phyloP scores from a whole-genome alignment of 1,284 basidiomycete species.

The Pseudozyma thailandica region DNA sequence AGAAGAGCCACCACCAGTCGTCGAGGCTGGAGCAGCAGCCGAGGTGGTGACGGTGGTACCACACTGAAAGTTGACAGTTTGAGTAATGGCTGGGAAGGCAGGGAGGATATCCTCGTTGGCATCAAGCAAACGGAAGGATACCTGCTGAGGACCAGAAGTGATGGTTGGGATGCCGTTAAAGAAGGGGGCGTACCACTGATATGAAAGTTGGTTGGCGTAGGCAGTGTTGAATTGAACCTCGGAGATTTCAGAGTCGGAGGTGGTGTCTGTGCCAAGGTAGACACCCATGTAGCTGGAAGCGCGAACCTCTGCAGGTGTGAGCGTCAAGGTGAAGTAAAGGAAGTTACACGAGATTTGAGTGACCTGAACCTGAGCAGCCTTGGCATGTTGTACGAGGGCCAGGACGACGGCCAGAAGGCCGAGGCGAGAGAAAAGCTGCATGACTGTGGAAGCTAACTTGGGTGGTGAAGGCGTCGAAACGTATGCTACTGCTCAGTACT shows the following conservation, averaged over 20 bases:
- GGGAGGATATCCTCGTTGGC: constrained; percentile 12
- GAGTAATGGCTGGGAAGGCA: constrained; percentile 18
- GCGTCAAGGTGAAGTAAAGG: constrained; percentile 26
- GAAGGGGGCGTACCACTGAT: constrained; percentile 32
- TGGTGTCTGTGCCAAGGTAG: constrained; percentile 12
- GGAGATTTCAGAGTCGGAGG: constrained; percentile 5
- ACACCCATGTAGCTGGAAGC: constrained; percentile 18
- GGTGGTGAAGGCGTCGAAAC: background rate
- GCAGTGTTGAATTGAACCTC: constrained; percentile 24
- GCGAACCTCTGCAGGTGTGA: constrained; percentile 22
- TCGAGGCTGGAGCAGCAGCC: constrained; percentile 16
- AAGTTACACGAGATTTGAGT: constrained; percentile 29
- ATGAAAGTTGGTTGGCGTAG: constrained; percentile 18
- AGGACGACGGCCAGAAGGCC: constrained; percentile 29
- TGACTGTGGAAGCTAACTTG: background rate
- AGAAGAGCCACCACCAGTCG: constrained; percentile 1
- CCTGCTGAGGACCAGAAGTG: constrained; percentile 19
- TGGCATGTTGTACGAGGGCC: constrained; percentile 17
- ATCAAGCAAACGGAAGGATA: constrained; percentile 39
- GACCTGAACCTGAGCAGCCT: constrained; percentile 24
- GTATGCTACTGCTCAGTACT: background rate
- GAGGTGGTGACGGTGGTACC: constrained; percentile 23
- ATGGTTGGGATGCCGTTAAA: constrained; percentile 10
- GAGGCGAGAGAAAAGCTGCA: constrained; percentile 9
- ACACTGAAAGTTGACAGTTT: constrained; percentile 38